Evolutionary conservation across 305 asterid genomes (phyloP), one percentile per base, ranked within the genome.

Genomic region (Solanum chacoense): DNA sequence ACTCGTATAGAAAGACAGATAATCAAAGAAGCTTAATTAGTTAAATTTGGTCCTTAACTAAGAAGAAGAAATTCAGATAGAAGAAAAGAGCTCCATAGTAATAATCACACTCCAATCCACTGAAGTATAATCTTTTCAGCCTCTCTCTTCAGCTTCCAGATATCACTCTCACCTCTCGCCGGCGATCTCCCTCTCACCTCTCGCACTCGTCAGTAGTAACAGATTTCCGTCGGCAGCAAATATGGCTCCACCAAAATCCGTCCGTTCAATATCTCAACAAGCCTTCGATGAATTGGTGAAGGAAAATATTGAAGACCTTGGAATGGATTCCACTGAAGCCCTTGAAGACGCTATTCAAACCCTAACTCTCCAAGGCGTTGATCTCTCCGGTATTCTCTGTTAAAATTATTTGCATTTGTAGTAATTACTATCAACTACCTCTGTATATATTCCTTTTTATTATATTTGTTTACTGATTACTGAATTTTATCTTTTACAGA

Each of bases 251-350:
- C 92, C 92, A 37, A 93, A 92, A 91, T 88, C 93, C 42, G 93
- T 89, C 38, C 98, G 98, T 37, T 42, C 94, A 26, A 91, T 97
- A 88, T 97, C 99, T 12, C 99, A 97, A 92, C 93, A 92, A 89
- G 98, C 99, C 6, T 97, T 96, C 90, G 98, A 96, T 88, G 99
- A 97, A 91, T 95, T 95, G 98, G 98, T 96, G 91, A 94, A 89
- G 90, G 99, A 96, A 88, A 97, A 96, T 91, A 90, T 97, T n/a
- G 98, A 96, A 20, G 99, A 95, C 50, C 96, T 97, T 50, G 98
- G 93, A 65, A 96, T 97, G 99, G 98, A 96, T 67, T 97, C 99
- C 59, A 28, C 93, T 9, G 98, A 97, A 92, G 98, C 99, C 55
- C 96, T 97, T 74, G 92, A 94, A 76, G 99, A 97, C 91, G 99